Conservation (phyloP, 2,329 filamentous ascomycete species). For the Colletotrichum orbiculare region DNA sequence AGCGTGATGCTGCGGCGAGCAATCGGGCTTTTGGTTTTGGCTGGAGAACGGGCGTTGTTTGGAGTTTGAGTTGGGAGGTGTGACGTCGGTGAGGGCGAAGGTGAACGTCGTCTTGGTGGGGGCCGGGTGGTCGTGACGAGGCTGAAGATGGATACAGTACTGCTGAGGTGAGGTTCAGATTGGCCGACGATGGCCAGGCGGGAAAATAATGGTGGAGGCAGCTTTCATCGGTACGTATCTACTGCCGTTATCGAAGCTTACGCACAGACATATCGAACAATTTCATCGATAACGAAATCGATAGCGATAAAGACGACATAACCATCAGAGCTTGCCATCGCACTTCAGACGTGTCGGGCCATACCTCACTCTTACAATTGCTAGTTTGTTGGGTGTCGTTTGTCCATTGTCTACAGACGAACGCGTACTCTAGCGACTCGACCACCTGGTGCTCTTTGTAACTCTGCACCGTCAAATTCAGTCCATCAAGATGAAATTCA, state of each 20-base stretch:
- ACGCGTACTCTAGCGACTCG: too few species aligned
- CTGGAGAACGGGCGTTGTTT: neutral
- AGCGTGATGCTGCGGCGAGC: neutral
- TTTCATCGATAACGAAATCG: too few species aligned
- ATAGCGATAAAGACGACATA: too few species aligned
- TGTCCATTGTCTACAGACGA: too few species aligned
- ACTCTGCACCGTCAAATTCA: too few species aligned
- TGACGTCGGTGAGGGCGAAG: constrained; percentile 17
- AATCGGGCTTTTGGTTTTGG: neutral
- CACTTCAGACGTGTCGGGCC: too few species aligned
- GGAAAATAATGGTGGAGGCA: neutral
- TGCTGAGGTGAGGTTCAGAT: too few species aligned
- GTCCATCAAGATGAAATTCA: too few species aligned
- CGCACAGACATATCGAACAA: constrained; percentile 7
- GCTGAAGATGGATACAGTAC: constrained; percentile 8
- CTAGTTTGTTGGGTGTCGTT: too few species aligned
- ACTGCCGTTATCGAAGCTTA: constrained; percentile 4
- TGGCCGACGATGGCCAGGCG: neutral
- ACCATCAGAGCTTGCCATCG: too few species aligned
- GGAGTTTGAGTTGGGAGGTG: neutral
- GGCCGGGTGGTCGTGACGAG: constrained; percentile 14
- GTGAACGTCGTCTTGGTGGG: constrained; percentile 10
- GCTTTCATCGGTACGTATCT: constrained; percentile 19
- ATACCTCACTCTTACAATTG: too few species aligned
- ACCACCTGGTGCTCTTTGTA: too few species aligned